phyloP scores from a whole-genome alignment of 257 asterid species.

The Nicotiana tomentosiformis region DNA sequence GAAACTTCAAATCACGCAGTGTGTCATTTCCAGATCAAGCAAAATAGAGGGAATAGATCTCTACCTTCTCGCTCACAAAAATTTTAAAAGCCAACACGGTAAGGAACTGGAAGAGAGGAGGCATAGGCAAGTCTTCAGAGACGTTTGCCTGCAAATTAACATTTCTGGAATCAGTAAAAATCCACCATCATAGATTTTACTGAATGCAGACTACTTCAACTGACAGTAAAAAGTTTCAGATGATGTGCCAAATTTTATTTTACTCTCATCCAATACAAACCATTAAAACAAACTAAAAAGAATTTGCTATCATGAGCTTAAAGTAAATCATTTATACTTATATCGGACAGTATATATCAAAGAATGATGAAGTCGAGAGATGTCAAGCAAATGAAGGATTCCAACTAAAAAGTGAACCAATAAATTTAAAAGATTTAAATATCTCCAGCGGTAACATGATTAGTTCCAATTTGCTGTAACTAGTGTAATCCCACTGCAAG shows the following conservation, averaged over 20 bases:
- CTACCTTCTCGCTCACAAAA: conserved; percentile 70
- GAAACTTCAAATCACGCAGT: neutral
- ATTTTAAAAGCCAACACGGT: conserved; percentile 76
- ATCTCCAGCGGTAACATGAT: neutral
- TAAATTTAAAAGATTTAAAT: neutral
- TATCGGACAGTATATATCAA: neutral
- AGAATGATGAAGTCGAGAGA: neutral
- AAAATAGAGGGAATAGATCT: neutral
- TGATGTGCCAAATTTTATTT: neutral
- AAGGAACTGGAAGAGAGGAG: conserved; percentile 91
- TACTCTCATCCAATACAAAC: neutral
- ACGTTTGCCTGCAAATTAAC: conserved; percentile 52
- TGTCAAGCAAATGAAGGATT: neutral
- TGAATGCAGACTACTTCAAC: neutral
- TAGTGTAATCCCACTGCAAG: neutral
- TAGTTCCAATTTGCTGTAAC: neutral
- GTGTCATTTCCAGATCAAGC: neutral
- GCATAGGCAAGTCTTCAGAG: conserved; percentile 80
- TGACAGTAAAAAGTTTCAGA: neutral
- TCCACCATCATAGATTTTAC: conserved; percentile 1
- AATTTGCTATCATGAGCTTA: neutral
- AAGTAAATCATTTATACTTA: neutral
- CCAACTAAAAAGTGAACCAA: neutral
- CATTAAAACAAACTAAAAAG: neutral
- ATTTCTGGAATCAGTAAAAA: conserved; percentile 12